A percentile compares a stretch with the other conserved stretches of the same genome.
phyloP scores from a whole-genome alignment of 768 basidiomycete species.

The Myochromella boudieri region DNA sequence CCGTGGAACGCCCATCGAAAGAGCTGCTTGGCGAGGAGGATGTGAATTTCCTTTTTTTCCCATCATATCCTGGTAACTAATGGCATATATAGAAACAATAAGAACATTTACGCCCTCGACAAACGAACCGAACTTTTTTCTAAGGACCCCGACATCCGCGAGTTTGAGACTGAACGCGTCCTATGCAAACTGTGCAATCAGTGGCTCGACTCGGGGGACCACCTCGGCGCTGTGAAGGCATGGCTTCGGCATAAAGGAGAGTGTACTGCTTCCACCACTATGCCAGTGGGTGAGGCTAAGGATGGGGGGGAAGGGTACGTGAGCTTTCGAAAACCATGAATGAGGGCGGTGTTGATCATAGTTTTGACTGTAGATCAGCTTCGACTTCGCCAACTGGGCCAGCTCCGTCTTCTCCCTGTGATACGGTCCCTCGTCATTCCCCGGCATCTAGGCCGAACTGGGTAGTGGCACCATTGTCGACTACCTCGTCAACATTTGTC shows the following conservation, averaged over 20 bases:
- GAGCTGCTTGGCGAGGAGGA: conserved; percentile 78
- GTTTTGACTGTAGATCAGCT: too few species aligned
- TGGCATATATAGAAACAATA: conserved; percentile 31
- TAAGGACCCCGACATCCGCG: conserved; percentile 68
- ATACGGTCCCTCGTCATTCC: too few species aligned
- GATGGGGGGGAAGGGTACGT: too few species aligned
- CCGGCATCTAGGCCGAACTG: too few species aligned
- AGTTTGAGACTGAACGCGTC: conserved; percentile 72
- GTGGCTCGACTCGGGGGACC: conserved; percentile 64
- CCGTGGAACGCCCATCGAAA: conserved; percentile 87
- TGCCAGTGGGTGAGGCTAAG: too few species aligned
- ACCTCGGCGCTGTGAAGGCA: conserved; percentile 56
- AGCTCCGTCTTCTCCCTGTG: too few species aligned
- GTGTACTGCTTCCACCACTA: too few species aligned
- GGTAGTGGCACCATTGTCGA: conserved; percentile 10
- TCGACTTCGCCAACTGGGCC: too few species aligned
- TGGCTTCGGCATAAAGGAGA: too few species aligned
- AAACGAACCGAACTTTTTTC: conserved; percentile 58
- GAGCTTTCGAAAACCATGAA: too few species aligned
- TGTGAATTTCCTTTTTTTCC: conserved; percentile 52
- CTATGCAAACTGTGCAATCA: conserved; percentile 67
- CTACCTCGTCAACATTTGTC: conserved; percentile 13
- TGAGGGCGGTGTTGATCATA: too few species aligned
- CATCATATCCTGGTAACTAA: background rate
- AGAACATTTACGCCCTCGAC: conserved; percentile 59